Conservation (phyloP, 176 grass and related monocot species). For the Hsuehochloa calcarea region DNA sequence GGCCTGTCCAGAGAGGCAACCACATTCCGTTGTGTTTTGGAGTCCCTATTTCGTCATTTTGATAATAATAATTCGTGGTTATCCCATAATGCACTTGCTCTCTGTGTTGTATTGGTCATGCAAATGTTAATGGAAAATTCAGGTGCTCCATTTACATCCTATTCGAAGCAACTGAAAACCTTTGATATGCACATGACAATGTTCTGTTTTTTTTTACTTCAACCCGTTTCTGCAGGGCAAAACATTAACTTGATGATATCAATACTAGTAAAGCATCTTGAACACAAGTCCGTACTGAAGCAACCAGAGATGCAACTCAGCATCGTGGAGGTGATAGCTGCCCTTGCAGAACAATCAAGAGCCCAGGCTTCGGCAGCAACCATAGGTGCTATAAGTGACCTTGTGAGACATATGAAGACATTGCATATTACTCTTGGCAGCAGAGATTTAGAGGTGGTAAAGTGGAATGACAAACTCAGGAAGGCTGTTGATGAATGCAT, state of each 20-base stretch:
- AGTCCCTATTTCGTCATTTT: slow-evolving; percentile 79
- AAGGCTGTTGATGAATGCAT: slow-evolving; percentile 76
- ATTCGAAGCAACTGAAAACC: not conserved
- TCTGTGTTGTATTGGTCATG: slow-evolving; percentile 74
- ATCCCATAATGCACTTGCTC: slow-evolving; percentile 52
- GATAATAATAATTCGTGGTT: slow-evolving; percentile 71
- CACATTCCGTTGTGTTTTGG: slow-evolving; percentile 81
- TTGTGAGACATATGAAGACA: slow-evolving; percentile 82
- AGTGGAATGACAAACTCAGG: slow-evolving; percentile 77
- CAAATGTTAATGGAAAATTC: slow-evolving; percentile 74
- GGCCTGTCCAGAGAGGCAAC: slow-evolving; percentile 85
- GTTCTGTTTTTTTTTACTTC: slow-evolving; percentile 30
- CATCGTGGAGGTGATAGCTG: slow-evolving; percentile 69
- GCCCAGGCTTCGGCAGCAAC: slow-evolving; percentile 68
- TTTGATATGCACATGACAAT: slow-evolving; percentile 2
- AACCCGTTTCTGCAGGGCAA: slow-evolving; percentile 59
- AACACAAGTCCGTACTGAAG: slow-evolving; percentile 79
- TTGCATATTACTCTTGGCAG: slow-evolving; percentile 69
- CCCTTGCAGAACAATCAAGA: slow-evolving; percentile 71
- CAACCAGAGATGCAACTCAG: slow-evolving; percentile 83
- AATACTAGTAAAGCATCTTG: slow-evolving; percentile 86
- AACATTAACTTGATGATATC: slow-evolving; percentile 82
- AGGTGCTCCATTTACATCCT: slow-evolving; percentile 46
- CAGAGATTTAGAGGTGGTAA: slow-evolving; percentile 56
- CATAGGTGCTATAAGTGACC: slow-evolving; percentile 88